Conservation (phyloP, 2,329 filamentous ascomycete species). For the Claviceps spartinae region DNA sequence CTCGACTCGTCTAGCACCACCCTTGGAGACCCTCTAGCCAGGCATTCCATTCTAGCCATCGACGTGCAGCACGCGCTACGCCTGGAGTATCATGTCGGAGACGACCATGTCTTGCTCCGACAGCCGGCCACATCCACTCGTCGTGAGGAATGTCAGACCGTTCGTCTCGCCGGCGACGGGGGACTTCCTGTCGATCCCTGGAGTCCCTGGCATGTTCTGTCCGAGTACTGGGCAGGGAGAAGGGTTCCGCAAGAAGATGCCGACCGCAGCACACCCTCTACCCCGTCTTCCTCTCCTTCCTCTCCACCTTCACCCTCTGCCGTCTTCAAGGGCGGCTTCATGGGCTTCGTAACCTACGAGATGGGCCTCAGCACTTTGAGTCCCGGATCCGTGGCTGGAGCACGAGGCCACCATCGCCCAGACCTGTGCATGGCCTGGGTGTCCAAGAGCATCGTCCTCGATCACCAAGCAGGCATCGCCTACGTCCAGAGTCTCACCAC, state of each 20-base stretch:
- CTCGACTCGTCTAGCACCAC: slow-evolving; percentile 45
- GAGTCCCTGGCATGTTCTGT: slow-evolving; percentile 37
- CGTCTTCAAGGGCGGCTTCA: slow-evolving; percentile 70
- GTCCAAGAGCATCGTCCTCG: slow-evolving; percentile 62
- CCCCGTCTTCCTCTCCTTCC: no score
- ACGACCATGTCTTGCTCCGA: slow-evolving; percentile 22
- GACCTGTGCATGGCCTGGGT: slow-evolving; percentile 69
- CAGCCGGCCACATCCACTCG: slow-evolving; percentile 10
- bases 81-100: slow-evolving; percentile 42
- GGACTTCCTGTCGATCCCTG: slow-evolving; percentile 13
- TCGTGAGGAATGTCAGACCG: slow-evolving; percentile 15
- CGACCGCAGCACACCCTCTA: neutral
- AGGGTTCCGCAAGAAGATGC: slow-evolving; percentile 8
- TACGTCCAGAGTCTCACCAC: slow-evolving; percentile 43
- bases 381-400: slow-evolving; percentile 13
- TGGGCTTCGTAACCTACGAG: slow-evolving; percentile 79
- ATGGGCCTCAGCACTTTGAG: slow-evolving; percentile 44
- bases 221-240: slow-evolving; percentile 27
- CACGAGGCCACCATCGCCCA: slow-evolving; percentile 32
- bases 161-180: slow-evolving; percentile 9
- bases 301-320: slow-evolving; percentile 6
- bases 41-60: slow-evolving; percentile 63
- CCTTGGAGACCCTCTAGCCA: slow-evolving; percentile 28
- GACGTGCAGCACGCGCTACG: slow-evolving; percentile 42
- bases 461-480: slow-evolving; percentile 48